A percentile compares a stretch with the other conserved stretches of the same genome.
These are phyloP conservation scores for Tylopilus sp. DNA, from an alignment of 1,284 basidiomycete genomes.

Conservation along the genomic window DNA sequence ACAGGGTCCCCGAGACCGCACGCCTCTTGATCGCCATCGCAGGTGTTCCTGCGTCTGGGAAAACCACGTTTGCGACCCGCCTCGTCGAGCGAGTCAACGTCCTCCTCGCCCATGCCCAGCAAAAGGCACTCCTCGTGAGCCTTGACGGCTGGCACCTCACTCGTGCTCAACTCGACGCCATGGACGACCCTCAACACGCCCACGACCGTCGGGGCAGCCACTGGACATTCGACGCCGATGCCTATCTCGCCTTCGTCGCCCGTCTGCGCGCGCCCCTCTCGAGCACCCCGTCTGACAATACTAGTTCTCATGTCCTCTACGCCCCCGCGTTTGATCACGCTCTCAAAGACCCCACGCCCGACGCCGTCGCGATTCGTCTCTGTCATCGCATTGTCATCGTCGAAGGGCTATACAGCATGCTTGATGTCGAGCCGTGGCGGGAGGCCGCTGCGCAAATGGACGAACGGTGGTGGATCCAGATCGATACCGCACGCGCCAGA, in stretches of 20 bases:
- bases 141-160: constrained; percentile 91
- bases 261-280: constrained; percentile 56
- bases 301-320: constrained; percentile 49
- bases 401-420: constrained; percentile 87
- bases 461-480: constrained; percentile 82
- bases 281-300: constrained; percentile 12
- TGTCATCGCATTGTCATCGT: constrained; percentile 82
- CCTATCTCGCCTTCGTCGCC: constrained; percentile 75
- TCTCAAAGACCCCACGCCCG: constrained; percentile 70
- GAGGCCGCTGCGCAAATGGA: constrained; percentile 77
- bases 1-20: constrained; percentile 18
- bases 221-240: constrained; percentile 76
- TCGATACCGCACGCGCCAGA: constrained; percentile 71
- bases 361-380: constrained; percentile 67
- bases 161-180: constrained; percentile 71
- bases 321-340: constrained; percentile 85
- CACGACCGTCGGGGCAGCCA: constrained; percentile 78
- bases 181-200: constrained; percentile 79
- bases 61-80: constrained; percentile 75
- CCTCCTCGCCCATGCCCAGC: constrained; percentile 37
- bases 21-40: constrained; percentile 82
- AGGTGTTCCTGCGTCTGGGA: constrained; percentile 88
- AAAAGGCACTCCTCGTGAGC: constrained; percentile 68
- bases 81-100: constrained; percentile 52
- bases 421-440: constrained; percentile 79